phyloP scores from a whole-genome alignment of 2,329 filamentous ascomycete species.

The Cytospora schulzeri region DNA sequence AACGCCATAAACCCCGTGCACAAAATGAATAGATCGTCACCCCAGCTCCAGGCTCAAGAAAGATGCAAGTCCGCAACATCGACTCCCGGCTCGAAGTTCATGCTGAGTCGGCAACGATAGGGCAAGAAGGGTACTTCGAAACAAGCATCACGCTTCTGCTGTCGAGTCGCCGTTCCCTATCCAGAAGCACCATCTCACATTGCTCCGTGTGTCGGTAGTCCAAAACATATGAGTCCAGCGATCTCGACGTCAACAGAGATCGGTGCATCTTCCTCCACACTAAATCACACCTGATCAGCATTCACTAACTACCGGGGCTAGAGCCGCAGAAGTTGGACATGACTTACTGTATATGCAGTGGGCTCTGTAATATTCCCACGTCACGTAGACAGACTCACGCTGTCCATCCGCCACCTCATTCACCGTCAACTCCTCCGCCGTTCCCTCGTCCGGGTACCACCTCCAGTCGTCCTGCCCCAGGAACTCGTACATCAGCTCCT shows the following conservation, averaged over 20 bases:
- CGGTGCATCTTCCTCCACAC: constrained; percentile 23
- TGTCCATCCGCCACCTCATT: constrained; percentile 10
- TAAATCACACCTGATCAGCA: neutral
- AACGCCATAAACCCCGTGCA: constrained; percentile 3
- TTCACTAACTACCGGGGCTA: neutral
- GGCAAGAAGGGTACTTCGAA: constrained; percentile 16
- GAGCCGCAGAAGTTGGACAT: neutral
- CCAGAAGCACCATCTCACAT: constrained; percentile 14
- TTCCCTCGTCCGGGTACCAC: constrained; percentile 12
- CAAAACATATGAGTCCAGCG: constrained; percentile 15
- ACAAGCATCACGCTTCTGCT: constrained; percentile 20
- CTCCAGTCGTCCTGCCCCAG: constrained; percentile 12
- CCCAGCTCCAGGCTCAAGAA: too few species aligned
- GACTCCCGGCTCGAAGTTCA: neutral
- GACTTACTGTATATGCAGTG: constrained; percentile 21
- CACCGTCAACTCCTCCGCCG: neutral
- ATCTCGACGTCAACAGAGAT: constrained; percentile 14
- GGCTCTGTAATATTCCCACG: constrained; percentile 18
- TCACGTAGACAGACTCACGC: constrained; percentile 19
- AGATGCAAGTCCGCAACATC: neutral
- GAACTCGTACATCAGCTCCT: constrained; percentile 23
- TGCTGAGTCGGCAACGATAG: neutral
- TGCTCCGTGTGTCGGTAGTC: constrained; percentile 20
- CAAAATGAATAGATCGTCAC: neutral
- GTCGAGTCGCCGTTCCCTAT: constrained; percentile 9